Evolutionary conservation across 768 basidiomycete species (phyloP).

Genomic region (Gautieria morchelliformis): DNA sequence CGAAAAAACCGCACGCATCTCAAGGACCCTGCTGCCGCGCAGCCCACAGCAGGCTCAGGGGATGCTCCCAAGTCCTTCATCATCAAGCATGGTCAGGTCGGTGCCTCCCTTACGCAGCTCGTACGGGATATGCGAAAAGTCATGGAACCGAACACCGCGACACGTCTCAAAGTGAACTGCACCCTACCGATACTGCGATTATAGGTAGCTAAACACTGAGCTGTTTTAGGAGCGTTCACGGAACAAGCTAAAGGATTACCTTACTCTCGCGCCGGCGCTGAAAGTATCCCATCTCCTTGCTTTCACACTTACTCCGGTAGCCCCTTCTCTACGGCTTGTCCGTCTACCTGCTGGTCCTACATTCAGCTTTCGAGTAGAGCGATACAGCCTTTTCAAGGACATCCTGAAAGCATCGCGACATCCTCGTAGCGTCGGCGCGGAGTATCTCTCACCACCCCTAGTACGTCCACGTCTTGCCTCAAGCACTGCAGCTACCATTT

Average conservation of each 20-base stretch:
- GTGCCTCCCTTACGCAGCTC: constrained; percentile 75
- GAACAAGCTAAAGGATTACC: constrained; percentile 89
- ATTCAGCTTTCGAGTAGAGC: constrained; percentile 83
- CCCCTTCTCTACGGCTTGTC: constrained; percentile 80
- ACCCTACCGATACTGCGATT: not conserved
- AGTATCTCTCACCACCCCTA: constrained; percentile 87
- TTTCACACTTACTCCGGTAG: constrained; percentile 77
- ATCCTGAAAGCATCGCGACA: constrained; percentile 55
- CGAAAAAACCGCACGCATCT: constrained; percentile 78
- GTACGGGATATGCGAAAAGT: constrained; percentile 90
- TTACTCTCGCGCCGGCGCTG: constrained; percentile 84
- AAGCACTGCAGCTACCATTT: not conserved
- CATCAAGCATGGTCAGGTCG: constrained; percentile 92
- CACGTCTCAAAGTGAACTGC: constrained; percentile 65
- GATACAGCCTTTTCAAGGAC: constrained; percentile 89
- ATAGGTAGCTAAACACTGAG: not conserved
- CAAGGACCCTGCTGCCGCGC: constrained; percentile 39
- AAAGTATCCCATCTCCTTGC: constrained; percentile 89
- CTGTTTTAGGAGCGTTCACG: constrained; percentile 68
- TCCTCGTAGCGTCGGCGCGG: constrained; percentile 69
- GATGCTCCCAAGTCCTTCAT: constrained; percentile 84
- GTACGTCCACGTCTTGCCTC: constrained; percentile 36
- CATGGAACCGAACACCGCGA: constrained; percentile 97
- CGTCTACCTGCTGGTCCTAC: constrained; percentile 87
- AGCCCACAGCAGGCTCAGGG: constrained; percentile 24